These are phyloP conservation scores for Rhizopogon vulgaris DNA, from an alignment of 768 basidiomycete genomes.

Conservation along the genomic window DNA sequence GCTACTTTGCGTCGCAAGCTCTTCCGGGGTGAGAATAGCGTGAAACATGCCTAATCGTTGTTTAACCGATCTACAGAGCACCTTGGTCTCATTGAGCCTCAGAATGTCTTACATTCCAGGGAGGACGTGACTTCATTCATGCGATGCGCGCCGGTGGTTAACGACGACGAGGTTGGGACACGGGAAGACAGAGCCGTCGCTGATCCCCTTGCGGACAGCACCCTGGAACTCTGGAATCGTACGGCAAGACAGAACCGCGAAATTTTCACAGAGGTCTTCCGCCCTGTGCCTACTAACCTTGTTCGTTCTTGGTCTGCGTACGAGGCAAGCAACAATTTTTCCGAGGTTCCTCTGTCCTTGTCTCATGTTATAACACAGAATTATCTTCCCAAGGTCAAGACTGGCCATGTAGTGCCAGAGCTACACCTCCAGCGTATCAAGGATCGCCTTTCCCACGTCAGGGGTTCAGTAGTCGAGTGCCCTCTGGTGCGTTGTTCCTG, in stretches of 20 bases:
- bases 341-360: not conserved
- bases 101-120: conserved; percentile 36
- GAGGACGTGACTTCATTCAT: conserved; percentile 53
- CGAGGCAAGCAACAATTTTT: conserved; percentile 41
- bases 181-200: conserved; percentile 62
- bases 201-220: conserved; percentile 69
- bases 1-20: conserved; percentile 77
- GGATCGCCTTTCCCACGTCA: conserved; percentile 61
- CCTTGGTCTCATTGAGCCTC: conserved; percentile 79
- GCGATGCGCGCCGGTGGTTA: conserved; percentile 70
- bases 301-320: conserved; percentile 77
- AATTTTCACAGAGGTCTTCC: conserved; percentile 82
- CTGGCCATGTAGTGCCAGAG: conserved; percentile 73
- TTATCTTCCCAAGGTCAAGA: conserved; percentile 71
- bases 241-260: conserved; percentile 80
- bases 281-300: conserved; percentile 79
- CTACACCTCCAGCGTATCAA: conserved; percentile 68
- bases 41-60: conserved; percentile 4
- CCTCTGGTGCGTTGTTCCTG: conserved; percentile 48
- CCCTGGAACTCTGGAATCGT: conserved; percentile 51
- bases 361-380: conserved; percentile 34
- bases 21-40: conserved; percentile 55
- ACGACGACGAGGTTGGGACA: conserved; percentile 56
- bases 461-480: conserved; percentile 69
- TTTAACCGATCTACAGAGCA: conserved; percentile 50